Evolutionary conservation across 805 yeast genomes (phyloP), one percentile per base, ranked within the genome.

Genomic region (Candida rishiriensis): DNA sequence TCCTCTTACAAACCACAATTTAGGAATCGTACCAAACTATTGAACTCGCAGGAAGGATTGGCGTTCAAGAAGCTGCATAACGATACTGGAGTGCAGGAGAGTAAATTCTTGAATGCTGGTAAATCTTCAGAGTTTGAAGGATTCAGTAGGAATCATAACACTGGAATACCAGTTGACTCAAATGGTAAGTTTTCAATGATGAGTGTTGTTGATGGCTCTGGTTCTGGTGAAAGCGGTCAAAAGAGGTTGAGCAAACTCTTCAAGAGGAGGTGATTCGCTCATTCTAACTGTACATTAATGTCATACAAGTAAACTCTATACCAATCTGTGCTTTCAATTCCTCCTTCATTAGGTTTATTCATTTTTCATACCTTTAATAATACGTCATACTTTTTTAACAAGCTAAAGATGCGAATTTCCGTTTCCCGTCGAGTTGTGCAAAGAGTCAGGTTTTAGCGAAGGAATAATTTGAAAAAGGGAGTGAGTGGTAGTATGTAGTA

Each of bases 31-130:
- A 62, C 60, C 10, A 60, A 54, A 37, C 35, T 55, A 39, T 52
- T 65, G 31, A 59, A 65, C 30, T 56, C 65, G 0, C 70, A 66
- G 39, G 70, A 66, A 48, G 70, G 70, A 3, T 39, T 59, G 55
- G 69, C 68, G 3, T 65, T 66, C 43, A 54, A 64, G 37, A 56
- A 51, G 36, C 55, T 59, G 33, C 59, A 55, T 26, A 47, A 48
- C 38, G 36, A 41, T 9, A 39, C 14, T 15, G 14, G 18, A 10
- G 40, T 17, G 3, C 29, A 29, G 12, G 36, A 21, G 7, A 21
- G 26, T 7, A 21, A 21, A 21, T 21, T 21, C 7, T 21, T 21
- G 26, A 7, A 31, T n/a, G 47, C 44, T 6, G 40, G 29, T 30
- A 48, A 46, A 3, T 46, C 43, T 29, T 50, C 50, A 2, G 58